phyloP scores from a whole-genome alignment of 495 filamentous ascomycete genomes.

The Penicillium antarcticum region DNA sequence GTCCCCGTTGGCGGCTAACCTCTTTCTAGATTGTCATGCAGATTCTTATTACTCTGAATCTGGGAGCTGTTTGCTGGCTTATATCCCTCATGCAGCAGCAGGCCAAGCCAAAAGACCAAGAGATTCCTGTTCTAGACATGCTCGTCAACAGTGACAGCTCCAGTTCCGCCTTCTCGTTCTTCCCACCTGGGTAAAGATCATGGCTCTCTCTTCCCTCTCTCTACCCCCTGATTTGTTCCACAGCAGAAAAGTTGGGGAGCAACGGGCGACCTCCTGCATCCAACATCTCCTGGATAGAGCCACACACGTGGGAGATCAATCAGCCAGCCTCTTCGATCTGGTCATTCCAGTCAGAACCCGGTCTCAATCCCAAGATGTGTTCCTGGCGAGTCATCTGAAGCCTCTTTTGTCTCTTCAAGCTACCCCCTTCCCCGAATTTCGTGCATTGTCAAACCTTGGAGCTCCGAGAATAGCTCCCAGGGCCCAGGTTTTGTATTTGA shows the following conservation, averaged over 20 bases:
- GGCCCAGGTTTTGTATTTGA: constrained; percentile 8
- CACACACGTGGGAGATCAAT: constrained; percentile 3
- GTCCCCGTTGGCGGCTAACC: constrained; percentile 28
- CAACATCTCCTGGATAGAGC: constrained; percentile 8
- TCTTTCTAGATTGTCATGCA: constrained; percentile 6
- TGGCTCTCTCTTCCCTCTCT: constrained; percentile 1
- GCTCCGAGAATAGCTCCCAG: constrained; percentile 8
- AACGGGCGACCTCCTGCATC: constrained; percentile 42
- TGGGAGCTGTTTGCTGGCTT: constrained; percentile 19
- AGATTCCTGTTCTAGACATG: constrained; percentile 2
- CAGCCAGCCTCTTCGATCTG: constrained; percentile 4
- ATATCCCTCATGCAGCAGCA: constrained; percentile 16
- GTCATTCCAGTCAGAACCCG: constrained; percentile 2
- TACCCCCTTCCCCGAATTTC: constrained; percentile 10
- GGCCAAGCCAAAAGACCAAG: constrained; percentile 12
- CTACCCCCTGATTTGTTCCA: constrained; percentile 26
- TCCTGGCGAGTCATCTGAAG: constrained; percentile 12
- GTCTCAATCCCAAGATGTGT: constrained; percentile 24
- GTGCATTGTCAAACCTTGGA: constrained; percentile 25
- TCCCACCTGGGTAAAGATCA: constrained; percentile 7
- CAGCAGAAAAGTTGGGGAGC: constrained; percentile 34
- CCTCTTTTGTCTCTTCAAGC: constrained; percentile 4
- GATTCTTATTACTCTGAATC: constrained; percentile 9
- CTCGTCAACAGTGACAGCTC: not conserved
- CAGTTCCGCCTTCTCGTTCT: not conserved